Evolutionary conservation across 352 stramenopile species (phyloP), one percentile per base, ranked within the genome.

Genomic region (Pythium myriotylum): DNA sequence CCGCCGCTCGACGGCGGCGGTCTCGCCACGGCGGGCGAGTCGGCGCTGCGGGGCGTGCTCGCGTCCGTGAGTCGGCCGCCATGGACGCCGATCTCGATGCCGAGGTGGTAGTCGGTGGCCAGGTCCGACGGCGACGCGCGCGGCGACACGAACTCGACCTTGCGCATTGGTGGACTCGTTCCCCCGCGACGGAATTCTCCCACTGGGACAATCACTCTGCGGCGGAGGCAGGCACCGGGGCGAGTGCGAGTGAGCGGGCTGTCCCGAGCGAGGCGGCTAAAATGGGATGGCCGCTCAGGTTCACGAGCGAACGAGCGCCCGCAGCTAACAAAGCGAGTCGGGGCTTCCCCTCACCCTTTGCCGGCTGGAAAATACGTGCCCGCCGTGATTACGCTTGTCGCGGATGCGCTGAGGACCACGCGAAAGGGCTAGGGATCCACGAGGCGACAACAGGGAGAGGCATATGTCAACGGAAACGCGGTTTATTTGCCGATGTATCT

Each of bases 61-160:
- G 35, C 43, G 17, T 26, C 58, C 42, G n/a, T 53, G 46, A 46
- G 27, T 24, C 63, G 58, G 32, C 40, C 57, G 43, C 43, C 20
- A 16, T 20, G 20, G 29, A 27, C 42, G 14, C 70, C 61, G 29
- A 77, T 67, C 16, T 85, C 74, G 62, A 88, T 86, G 47, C 77
- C 81, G 7, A 89, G 65, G 54, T 81, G 75, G 77, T 90, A 92
- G 60, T 83, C 72, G 26, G 69, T 72, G 9, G 59, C 49, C 43
- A 72, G 65, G 40, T 87, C 77, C 59, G 81, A 88, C 26, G 84
- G 81, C 53, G 84, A 92, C 65, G 77, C 43, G 20, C 52, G 24
- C 39, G 58, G 52, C 26, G 58, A 61, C 42, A 72, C 76, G 62
- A 92, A 92, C 68, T 89, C 83, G 54, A 91, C 83, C 33, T 62